Conservation (phyloP, 2,329 filamentous ascomycete species). For the Claviceps maximensis region DNA sequence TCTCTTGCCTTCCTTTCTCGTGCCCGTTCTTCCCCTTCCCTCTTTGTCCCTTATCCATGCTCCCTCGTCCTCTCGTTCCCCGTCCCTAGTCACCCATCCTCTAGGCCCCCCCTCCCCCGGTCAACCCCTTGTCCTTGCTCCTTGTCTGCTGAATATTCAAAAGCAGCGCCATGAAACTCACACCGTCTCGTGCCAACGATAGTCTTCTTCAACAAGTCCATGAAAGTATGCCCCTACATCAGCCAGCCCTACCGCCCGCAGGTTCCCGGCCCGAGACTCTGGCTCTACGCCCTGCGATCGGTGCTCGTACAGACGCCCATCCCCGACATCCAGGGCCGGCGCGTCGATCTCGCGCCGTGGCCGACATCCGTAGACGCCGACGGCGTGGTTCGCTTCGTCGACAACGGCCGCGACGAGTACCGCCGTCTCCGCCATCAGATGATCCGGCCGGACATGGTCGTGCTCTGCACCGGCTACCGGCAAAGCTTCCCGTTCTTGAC, state of each 20-base stretch:
- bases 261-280: constrained; percentile 9
- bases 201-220: constrained; percentile 29
- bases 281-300: constrained; percentile 17
- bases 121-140: no score
- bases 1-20: no score
- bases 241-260: constrained; percentile 17
- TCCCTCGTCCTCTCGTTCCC: no score
- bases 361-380: constrained; percentile 20
- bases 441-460: constrained; percentile 28
- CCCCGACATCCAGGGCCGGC: constrained; percentile 18
- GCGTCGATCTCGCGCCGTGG: constrained; percentile 30
- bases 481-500: constrained; percentile 27
- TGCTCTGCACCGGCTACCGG: constrained; percentile 32
- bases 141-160: no score
- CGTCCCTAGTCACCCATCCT: no score
- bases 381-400: constrained; percentile 22
- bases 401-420: constrained; percentile 19
- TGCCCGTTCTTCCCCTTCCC: background rate
- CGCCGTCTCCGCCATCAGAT: constrained; percentile 14
- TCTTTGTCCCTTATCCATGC: no score
- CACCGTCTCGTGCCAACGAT: no score
- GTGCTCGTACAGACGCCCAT: constrained; percentile 22
- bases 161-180: no score
- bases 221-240: constrained; percentile 24
- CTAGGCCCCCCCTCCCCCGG: no score